These are phyloP conservation scores for Acer saccharum DNA, from an alignment of 345 rosid genomes.

Conservation along the genomic window DNA sequence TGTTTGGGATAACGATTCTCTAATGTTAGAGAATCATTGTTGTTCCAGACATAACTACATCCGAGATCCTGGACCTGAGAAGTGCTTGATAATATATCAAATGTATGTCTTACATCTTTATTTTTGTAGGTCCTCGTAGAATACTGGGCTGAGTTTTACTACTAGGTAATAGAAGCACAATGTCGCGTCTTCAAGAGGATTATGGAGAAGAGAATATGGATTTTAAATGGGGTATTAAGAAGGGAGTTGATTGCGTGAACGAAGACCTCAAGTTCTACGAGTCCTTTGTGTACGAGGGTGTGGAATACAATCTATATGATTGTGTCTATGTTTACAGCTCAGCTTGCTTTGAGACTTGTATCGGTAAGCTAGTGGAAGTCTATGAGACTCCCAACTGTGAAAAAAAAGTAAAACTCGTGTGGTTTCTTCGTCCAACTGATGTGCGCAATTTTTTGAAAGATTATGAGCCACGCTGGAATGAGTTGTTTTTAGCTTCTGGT, in stretches of 20 bases:
- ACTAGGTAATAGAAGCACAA: constrained; percentile 3
- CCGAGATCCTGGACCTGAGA: no score
- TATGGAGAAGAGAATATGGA: neutral
- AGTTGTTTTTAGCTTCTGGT: constrained; percentile 67
- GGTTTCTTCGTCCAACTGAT: constrained; percentile 63
- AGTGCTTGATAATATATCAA: no score
- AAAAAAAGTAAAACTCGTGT: constrained; percentile 49
- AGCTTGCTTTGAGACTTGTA: constrained; percentile 33
- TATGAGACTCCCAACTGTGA: constrained; percentile 41
- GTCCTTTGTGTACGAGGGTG: constrained; percentile 41
- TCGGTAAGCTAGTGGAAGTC: constrained; percentile 56
- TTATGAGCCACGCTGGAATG: constrained; percentile 52
- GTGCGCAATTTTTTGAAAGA: constrained; percentile 39
- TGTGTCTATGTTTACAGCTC: constrained; percentile 30
- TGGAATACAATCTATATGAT: constrained; percentile 48
- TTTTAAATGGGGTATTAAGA: constrained; percentile 48
- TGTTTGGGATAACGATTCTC: no score
- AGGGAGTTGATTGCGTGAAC: constrained; percentile 22
- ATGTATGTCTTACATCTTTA: neutral
- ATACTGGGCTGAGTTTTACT: neutral
- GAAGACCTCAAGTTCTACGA: constrained; percentile 33
- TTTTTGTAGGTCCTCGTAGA: constrained; percentile 3
- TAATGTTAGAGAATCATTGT: no score
- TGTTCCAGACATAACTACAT: no score
- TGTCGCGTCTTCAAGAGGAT: constrained; percentile 25